These are phyloP conservation scores for Citrus medica DNA, from an alignment of 345 rosid genomes.

Conservation along the genomic window DNA sequence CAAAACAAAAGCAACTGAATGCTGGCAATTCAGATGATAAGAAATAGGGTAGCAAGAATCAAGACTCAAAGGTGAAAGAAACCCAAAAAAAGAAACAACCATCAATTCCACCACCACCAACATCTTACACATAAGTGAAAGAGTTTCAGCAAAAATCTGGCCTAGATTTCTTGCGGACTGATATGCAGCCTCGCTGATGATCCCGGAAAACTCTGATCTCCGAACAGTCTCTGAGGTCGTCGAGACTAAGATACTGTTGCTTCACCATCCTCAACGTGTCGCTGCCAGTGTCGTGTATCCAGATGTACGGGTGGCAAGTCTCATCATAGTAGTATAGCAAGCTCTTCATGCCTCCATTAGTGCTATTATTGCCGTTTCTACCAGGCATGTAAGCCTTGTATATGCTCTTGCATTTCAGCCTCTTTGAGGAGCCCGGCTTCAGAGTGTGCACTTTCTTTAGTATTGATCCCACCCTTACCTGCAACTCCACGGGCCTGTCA, in stretches of 20 bases:
- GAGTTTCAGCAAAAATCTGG: conserved; percentile 56
- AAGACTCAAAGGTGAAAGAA: background rate
- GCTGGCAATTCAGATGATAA: background rate
- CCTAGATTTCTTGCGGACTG: conserved; percentile 73
- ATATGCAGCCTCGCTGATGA: conserved; percentile 67
- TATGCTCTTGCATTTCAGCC: conserved; percentile 67
- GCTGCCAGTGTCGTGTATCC: conserved; percentile 73
- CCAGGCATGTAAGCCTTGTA: conserved; percentile 72
- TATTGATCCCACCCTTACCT: conserved; percentile 76
- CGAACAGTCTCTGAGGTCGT: conserved; percentile 74
- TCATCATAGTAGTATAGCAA: conserved; percentile 70
- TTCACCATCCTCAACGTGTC: conserved; percentile 81
- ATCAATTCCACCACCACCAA: background rate
- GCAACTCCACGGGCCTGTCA: conserved; percentile 70
- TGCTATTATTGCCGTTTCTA: background rate
- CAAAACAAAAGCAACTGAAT: background rate
- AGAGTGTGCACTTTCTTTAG: conserved; percentile 74
- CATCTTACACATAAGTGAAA: background rate
- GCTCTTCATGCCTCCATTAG: conserved; percentile 43
- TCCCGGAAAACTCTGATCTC: conserved; percentile 76
- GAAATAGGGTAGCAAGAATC: background rate
- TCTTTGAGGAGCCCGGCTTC: conserved; percentile 81
- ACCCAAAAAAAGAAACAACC: background rate
- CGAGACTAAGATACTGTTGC: conserved; percentile 84
- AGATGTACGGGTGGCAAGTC: conserved; percentile 75